Percentiles rank a stretch among this genome's conserved stretches.
These are phyloP conservation scores for Medakamo hakoo DNA, from an alignment of 139 green algal species.

Conservation along the genomic window DNA sequence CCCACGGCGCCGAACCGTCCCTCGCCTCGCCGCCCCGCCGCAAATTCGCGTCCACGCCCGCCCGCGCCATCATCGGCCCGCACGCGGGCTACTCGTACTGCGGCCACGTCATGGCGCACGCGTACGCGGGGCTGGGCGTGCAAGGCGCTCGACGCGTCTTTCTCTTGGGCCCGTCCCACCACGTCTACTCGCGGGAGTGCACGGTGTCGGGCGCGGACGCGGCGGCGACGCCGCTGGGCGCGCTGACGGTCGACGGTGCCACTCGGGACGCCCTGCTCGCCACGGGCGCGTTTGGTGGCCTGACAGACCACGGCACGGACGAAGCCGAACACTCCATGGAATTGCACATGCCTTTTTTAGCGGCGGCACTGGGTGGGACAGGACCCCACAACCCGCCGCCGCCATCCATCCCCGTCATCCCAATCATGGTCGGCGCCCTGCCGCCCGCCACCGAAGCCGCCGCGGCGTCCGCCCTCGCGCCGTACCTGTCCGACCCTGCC, in stretches of 20 bases:
- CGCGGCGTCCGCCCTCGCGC: constrained; percentile 66
- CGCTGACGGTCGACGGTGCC: not conserved
- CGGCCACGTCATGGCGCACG: constrained; percentile 65
- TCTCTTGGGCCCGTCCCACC: constrained; percentile 77
- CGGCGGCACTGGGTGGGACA: constrained; percentile 23
- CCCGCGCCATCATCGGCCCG: constrained; percentile 50
- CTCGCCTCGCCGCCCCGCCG: too few relatives aligned
- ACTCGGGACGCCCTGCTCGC: constrained; percentile 23
- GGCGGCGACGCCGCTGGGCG: constrained; percentile 78
- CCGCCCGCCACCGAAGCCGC: constrained; percentile 38
- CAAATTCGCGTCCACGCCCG: too few relatives aligned
- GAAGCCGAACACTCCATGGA: constrained; percentile 93
- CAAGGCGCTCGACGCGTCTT: too few relatives aligned
- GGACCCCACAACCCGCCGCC: too few relatives aligned
- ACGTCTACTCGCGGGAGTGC: constrained; percentile 64
- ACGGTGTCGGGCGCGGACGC: constrained; percentile 32
- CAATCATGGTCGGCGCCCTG: constrained; percentile 87
- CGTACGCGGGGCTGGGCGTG: constrained; percentile 54
- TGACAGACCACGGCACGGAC: constrained; percentile 55
- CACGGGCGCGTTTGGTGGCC: constrained; percentile 59
- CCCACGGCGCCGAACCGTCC: too few relatives aligned
- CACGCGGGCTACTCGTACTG: constrained; percentile 77
- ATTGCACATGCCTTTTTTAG: constrained; percentile 70
- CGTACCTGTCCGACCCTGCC: constrained; percentile 59
- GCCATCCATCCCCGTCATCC: constrained; percentile 74